Conservation (phyloP, 2,329 filamentous ascomycete species). For the Tolypocladium guangdongense region DNA sequence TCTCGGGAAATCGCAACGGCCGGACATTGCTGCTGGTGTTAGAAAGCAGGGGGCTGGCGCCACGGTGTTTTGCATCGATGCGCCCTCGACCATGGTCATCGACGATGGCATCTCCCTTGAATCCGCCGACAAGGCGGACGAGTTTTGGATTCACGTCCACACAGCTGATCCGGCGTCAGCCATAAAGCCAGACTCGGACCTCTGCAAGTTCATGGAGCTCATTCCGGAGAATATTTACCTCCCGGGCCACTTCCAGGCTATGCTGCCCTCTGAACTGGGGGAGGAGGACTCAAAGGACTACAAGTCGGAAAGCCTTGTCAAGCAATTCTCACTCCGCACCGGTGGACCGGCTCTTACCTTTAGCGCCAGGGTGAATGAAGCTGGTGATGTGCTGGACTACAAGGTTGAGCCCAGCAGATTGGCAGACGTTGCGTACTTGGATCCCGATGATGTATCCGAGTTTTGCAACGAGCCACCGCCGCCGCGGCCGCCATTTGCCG, state of each 20-base stretch:
- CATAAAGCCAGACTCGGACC: conserved; percentile 45
- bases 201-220: conserved; percentile 51
- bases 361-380: conserved; percentile 43
- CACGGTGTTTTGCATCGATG: conserved; percentile 64
- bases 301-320: conserved; percentile 28
- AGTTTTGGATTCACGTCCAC: conserved; percentile 70
- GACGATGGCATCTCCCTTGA: conserved; percentile 73
- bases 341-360: conserved; percentile 48
- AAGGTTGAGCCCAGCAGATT: conserved; percentile 43
- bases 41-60: conserved; percentile 49
- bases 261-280: conserved; percentile 37
- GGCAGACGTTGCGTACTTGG: conserved; percentile 45
- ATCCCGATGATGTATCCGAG: conserved; percentile 36
- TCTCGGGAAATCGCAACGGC: conserved; percentile 21
- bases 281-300: conserved; percentile 16
- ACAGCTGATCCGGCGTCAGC: conserved; percentile 68
- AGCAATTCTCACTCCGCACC: conserved; percentile 42
- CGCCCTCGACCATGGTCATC: conserved; percentile 54
- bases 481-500: conserved; percentile 9
- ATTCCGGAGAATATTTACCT: conserved; percentile 50
- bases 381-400: conserved; percentile 42
- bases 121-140: conserved; percentile 33
- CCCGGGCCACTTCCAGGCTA: conserved; percentile 43
- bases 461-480: conserved; percentile 27
- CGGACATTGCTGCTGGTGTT: conserved; percentile 34